Percentiles rank a stretch among this genome's conserved stretches.
Conservation (phyloP, 441 rosid species). For the Rhodomyrtus psidioides region DNA sequence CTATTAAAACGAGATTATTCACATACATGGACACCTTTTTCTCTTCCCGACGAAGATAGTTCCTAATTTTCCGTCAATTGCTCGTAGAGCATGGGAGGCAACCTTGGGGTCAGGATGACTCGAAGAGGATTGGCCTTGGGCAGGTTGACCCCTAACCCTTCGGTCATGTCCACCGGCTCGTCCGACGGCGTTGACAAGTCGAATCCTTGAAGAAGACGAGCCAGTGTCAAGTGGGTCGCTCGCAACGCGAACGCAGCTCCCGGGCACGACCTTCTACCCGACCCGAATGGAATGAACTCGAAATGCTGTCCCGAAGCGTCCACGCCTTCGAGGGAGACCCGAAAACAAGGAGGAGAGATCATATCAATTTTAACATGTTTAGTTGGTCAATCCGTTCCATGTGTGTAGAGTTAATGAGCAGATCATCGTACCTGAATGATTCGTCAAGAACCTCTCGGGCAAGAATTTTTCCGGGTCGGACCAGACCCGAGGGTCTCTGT, state of each 20-base stretch:
- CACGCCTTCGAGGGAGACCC: neutral
- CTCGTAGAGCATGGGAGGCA: constrained; percentile 20
- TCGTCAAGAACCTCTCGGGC: neutral
- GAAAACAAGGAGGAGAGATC: too few species aligned
- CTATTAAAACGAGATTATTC: neutral
- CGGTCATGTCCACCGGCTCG: constrained; percentile 27
- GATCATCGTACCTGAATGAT: neutral
- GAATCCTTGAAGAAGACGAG: constrained; percentile 35
- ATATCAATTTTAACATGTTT: neutral
- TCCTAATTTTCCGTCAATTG: neutral
- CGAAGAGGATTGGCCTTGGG: constrained; percentile 45
- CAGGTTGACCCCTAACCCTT: constrained; percentile 36
- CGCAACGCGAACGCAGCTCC: constrained; percentile 23
- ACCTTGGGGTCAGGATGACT: constrained; percentile 34
- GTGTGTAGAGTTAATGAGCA: neutral
- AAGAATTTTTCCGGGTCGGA: neutral
- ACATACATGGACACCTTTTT: neutral
- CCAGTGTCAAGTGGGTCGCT: constrained; percentile 21
- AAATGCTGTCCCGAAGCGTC: constrained; percentile 28
- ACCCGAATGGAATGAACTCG: constrained; percentile 33
- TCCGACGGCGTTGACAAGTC: constrained; percentile 4
- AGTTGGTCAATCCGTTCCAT: neutral
- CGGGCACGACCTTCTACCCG: constrained; percentile 39
- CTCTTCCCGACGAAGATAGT: neutral
- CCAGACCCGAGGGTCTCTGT: neutral